Evolutionary conservation across 106 monocot genomes (phyloP), one percentile per base, ranked within the genome.

Genomic region (Acorus gramineus): DNA sequence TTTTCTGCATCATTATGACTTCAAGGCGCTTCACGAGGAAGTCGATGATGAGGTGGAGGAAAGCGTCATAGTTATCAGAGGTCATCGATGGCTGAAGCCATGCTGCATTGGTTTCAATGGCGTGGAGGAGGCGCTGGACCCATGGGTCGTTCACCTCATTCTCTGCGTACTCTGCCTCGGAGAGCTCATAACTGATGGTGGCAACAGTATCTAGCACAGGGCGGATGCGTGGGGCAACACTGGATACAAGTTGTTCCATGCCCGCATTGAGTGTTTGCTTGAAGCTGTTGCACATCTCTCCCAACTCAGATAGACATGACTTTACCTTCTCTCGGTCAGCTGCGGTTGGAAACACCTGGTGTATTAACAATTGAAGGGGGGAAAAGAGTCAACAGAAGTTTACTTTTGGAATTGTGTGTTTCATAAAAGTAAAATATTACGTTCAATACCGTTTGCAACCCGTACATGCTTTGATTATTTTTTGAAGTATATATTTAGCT

Each of bases 1-100:
- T 69, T 55, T 98, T 98, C 79, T 98, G 96, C 87, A 98, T 87
- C 96, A 92, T 83, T 55, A 98, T 85, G 44, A 92, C 96, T 57
- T 98, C 96, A 4, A 98, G 82, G 75, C 91, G 71, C 77, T 84
- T 91, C 47, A 91, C 91, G 10, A 91, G 79, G 75, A 98, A 98
- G 72, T 98, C 96, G 7, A 98, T 88, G 14, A 80, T 68, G n/a
- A 92, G 64, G 59, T 91, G 87, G 12, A 98, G 73, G 47, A 91
- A 72, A 0, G 83, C 80, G 57, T 98, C 91, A 46, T 85, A 98
- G 60, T 83, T 98, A 64, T 80, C 77, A 7, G 77, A 58, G 7
- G 96, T 98, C 85, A 91, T 78, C 11, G 61, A 49, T 0, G 91
- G 83, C 46, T 98, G 87, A 6, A 98, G 83, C 91, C 96, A 91